Base-by-base conservation (phyloP, 306 rosid genomes). In the Rosa rugosa region DNA sequence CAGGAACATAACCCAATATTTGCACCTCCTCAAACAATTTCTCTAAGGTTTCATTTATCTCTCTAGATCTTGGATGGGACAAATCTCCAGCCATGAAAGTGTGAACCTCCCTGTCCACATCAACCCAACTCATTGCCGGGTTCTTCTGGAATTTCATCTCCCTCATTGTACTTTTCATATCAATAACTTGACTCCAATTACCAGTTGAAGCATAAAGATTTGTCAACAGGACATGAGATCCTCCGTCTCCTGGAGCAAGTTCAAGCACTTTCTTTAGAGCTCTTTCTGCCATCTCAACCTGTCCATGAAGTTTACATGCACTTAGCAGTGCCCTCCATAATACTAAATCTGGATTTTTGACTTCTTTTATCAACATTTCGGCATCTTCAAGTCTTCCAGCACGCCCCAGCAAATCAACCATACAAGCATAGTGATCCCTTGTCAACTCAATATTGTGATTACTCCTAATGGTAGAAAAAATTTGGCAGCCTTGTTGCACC, bases 21-120 rank as follows among this genome's bases (percentile, higher is more conserved):
- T 78, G 84, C 50, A 84, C 90, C 80, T 81, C 84, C 75, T 87
- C 83, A 23, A 78, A 71, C 73, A 89, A 71, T 23, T 77, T 81
- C 76, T 84, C 87, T 77, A 89, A 79, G 22, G 66, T 85, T 71
- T 83, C 80, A 2, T 70, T 36, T 75, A 87, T 84, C 81, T 85
- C 86, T 42, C 75, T 72, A 75, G 87, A 82, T 45, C 77, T 87
- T 71, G 89, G 90, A 80, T 85, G 90, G 27, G 91, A 90, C 80
- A 84, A 81, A 82, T 88, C 91, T 83, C 92, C 93, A 63, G 93
- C 97, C 91, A 87, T 88, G 87, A 88, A 90, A 87, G 84, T 83
- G 73, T 92, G 90, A 77, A 92, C 86, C 84, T 85, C 85, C 75
- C 87, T 82, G 49, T 88, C 85, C 56, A 90, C 81, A 77, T 88